Evolutionary conservation across 1,139 yeast genomes (phyloP), one percentile per base, ranked within the genome.

Genomic region (Yamadazyma aaseri): DNA sequence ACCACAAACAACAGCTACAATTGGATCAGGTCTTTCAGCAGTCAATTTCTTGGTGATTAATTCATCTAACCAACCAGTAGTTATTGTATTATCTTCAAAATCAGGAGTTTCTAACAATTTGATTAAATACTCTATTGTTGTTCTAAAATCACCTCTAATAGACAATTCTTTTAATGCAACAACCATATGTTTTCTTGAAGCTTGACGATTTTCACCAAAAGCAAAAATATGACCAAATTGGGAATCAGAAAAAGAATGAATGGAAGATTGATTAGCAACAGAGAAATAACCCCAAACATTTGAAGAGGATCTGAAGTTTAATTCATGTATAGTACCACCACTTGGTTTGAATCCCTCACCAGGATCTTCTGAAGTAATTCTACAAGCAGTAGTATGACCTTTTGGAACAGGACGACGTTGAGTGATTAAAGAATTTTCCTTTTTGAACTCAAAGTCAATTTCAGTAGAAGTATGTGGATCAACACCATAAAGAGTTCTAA

Each of bases 251-350:
- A 89, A 92, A 4, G 97, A 89, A 66, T 92, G 98, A 55, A 92
- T 94, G 36, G 96, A 92, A 44, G 97, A 95, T 61, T 87, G 94
- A 63, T 86, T 89, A 51, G 95, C 90, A 37, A 92, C 97, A 11
- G 96, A 86, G 76, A 92, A 92, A 63, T 92, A 92, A 71, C 98
- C 98, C 98, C 98, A 92, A 33, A 92, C 98, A 53, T 92, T 92
- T 14, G 97, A 87, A 26, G 95, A 84, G 3, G 98, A 92, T 61
- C 97, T 79, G 74, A 92, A 92, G 61, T 92, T 94, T 58, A 92
- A 78, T 60, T 92, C 98, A 51, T 89, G 96, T 65, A 92, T 75
- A 41, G 90, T 80, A 71, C 98, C 98, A 56, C 96, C 95, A 32
- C 96, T 86, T 40, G 98, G 98, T 64, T 92, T 92, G 75, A 92